These are phyloP conservation scores for Scleroderma bovista DNA, from an alignment of 768 basidiomycete genomes.

Conservation along the genomic window DNA sequence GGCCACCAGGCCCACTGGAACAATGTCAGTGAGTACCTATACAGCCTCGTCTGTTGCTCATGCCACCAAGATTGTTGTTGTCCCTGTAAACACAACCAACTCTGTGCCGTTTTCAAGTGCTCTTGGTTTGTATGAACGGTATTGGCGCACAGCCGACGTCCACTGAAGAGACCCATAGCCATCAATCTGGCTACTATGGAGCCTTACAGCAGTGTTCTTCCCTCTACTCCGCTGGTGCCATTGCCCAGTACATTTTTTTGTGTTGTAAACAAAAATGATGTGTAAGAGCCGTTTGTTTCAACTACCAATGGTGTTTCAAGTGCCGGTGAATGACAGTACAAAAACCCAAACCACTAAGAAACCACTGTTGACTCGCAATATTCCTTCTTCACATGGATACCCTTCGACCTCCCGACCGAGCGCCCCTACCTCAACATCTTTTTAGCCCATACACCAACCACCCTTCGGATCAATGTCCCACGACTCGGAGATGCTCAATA, in stretches of 20 bases:
- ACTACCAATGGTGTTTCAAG: too few species aligned
- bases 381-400: slow-evolving; percentile 14
- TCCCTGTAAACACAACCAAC: slow-evolving; percentile 1
- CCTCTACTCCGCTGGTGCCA: slow-evolving; percentile 7
- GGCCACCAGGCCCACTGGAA: slow-evolving; percentile 9
- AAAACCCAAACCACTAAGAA: slow-evolving; percentile 20
- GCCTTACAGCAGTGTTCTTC: slow-evolving; percentile 9
- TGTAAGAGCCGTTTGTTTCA: too few species aligned
- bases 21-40: too few species aligned
- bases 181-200: slow-evolving; percentile 15
- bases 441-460: slow-evolving; percentile 13
- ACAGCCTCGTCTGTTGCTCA: too few species aligned
- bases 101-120: slow-evolving; percentile 6
- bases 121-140: slow-evolving; percentile 5
- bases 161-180: slow-evolving; percentile 13
- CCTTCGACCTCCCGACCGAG: slow-evolving; percentile 14
- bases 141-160: slow-evolving; percentile 8
- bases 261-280: too few species aligned
- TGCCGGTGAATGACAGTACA: too few species aligned
- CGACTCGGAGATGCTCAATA: slow-evolving; percentile 51
- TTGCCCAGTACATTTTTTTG: too few species aligned
- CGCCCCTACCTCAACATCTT: slow-evolving; percentile 13
- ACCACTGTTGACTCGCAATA: slow-evolving; percentile 16
- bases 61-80: slow-evolving; percentile 5
- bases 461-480: slow-evolving; percentile 36